Evolutionary conservation across 2,329 filamentous ascomycete species (phyloP).

Genomic region (Aureobasidium musti): DNA sequence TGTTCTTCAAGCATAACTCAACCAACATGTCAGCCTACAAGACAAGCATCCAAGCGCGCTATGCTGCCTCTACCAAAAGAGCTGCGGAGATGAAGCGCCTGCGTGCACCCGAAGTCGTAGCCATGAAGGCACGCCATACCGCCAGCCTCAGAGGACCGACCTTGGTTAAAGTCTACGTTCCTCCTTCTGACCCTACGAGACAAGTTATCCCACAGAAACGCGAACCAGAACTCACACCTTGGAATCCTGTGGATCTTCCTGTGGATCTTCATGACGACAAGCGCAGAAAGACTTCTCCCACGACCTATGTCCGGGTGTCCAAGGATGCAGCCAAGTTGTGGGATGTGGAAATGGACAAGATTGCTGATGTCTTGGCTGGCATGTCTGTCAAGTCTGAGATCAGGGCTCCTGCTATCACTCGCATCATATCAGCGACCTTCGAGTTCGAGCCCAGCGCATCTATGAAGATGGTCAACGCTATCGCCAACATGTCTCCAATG

Average conservation of each 20-base stretch:
- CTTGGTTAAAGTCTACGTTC: not conserved
- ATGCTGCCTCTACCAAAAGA: not conserved
- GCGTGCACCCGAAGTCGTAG: not conserved
- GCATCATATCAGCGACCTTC: no score
- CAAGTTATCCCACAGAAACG: no score
- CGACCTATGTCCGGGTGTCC: not conserved
- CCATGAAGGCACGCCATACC: not conserved
- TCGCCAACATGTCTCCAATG: not conserved
- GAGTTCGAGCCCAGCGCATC: not conserved
- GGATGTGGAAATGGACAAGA: no score
- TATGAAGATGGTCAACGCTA: not conserved
- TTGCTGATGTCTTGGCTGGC: not conserved
- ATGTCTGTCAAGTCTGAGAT: not conserved
- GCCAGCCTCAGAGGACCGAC: not conserved
- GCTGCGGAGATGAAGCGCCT: not conserved
- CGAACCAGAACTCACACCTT: not conserved
- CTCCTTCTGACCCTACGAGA: not conserved
- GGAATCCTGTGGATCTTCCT: not conserved
- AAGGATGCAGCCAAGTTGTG: not conserved
- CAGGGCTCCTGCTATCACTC: not conserved
- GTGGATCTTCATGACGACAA: not conserved
- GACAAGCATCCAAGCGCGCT: not conserved
- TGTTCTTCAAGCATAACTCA: not conserved
- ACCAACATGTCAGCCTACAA: not conserved
- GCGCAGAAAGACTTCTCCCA: not conserved